Evolutionary conservation across 345 rosid genomes (phyloP).

Genomic region (Murraya paniculata): DNA sequence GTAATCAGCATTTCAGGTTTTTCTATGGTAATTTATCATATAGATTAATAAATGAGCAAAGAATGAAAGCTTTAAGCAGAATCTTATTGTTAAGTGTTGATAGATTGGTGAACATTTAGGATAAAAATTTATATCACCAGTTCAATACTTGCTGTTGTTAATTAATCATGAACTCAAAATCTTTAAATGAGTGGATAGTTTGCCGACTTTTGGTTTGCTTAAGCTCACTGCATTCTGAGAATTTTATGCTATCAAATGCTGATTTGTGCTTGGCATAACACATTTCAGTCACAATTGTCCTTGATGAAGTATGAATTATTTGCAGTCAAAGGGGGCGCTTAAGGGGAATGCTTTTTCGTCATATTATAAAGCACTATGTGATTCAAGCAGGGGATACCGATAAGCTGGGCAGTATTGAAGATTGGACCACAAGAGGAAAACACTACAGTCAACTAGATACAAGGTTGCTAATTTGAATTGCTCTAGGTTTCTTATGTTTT

Average conservation of each 20-base stretch:
- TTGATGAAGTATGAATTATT: constrained; percentile 12
- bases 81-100: neutral
- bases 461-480: constrained; percentile 29
- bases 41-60: neutral
- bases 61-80: neutral
- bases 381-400: constrained; percentile 54
- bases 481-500: neutral
- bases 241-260: neutral
- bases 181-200: neutral
- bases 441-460: constrained; percentile 35
- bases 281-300: neutral
- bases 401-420: constrained; percentile 41
- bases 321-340: constrained; percentile 63
- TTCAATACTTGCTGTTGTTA: neutral
- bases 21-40: neutral
- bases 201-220: neutral
- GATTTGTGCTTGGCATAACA: constrained; percentile 1
- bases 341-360: constrained; percentile 58
- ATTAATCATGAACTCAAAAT: neutral
- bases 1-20: neutral
- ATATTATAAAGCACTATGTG: constrained; percentile 55
- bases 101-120: neutral
- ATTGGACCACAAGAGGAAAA: constrained; percentile 57
- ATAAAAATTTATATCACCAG: neutral
- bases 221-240: neutral